A percentile compares a stretch with the other conserved stretches of the same genome.
These are phyloP conservation scores for Globisporangium uncinulatum DNA, from an alignment of 352 stramenopile species.

Conservation along the genomic window DNA sequence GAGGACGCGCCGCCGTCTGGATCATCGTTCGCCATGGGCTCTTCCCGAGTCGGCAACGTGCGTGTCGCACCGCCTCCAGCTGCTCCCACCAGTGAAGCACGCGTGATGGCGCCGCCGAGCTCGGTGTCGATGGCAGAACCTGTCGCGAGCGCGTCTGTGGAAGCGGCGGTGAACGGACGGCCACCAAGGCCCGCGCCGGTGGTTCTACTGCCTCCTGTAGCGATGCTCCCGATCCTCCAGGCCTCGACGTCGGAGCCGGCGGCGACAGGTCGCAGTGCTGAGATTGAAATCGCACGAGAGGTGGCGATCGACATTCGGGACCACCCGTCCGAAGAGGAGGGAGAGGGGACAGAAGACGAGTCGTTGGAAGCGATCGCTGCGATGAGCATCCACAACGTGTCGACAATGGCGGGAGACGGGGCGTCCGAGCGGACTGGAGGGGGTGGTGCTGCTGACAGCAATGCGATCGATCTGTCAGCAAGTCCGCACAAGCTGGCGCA, in stretches of 20 bases:
- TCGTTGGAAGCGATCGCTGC: conserved; percentile 34
- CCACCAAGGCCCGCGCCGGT: conserved; percentile 28
- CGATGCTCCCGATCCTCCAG: conserved; percentile 12
- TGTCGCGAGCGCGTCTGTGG: conserved; percentile 2
- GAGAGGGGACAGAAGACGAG: neutral
- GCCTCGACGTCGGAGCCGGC: conserved; percentile 8
- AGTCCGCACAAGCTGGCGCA: conserved; percentile 36
- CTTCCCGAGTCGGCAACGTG: conserved; percentile 13
- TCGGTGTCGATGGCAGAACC: conserved; percentile 16
- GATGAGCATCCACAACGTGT: conserved; percentile 47
- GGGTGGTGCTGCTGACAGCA: conserved; percentile 9
- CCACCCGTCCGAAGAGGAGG: neutral
- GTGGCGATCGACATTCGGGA: conserved; percentile 36
- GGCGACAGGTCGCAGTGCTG: neutral
- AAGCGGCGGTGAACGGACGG: conserved; percentile 11
- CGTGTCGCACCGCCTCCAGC: conserved; percentile 15
- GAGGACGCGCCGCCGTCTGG: conserved; percentile 18
- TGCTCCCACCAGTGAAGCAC: conserved; percentile 3
- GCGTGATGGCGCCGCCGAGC: neutral
- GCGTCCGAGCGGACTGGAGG: neutral
- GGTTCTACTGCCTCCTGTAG: conserved; percentile 25
- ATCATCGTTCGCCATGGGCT: neutral
- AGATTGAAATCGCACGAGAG: conserved; percentile 4
- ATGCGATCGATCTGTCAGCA: conserved; percentile 24
- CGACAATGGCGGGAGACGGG: conserved; percentile 19